Conservation (phyloP, 164 flowering plant genomes). For the Vitis vinifera region ASM3070453v1 NC_081818.1:97001-97500, state of each 20-base stretch:
- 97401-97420: background rate
- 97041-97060: background rate
- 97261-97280: background rate
- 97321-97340: constrained; percentile 38
- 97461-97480: constrained; percentile 40
- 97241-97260: background rate
- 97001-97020: no score
- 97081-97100: constrained; percentile 46
- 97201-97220: background rate
- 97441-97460: background rate
- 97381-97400: background rate
- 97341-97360: constrained; percentile 44
- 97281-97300: constrained; percentile 61
- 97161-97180: constrained; percentile 86
- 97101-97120: constrained; percentile 41
- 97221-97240: background rate
- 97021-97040: no score
- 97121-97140: constrained; percentile 50
- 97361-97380: constrained; percentile 37
- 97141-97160: constrained; percentile 64
- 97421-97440: background rate
- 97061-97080: constrained; percentile 31
- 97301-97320: constrained; percentile 38
- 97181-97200: constrained; percentile 33
- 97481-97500: constrained; percentile 64